Evolutionary conservation across 768 basidiomycete species (phyloP), one percentile per base, ranked within the genome.

Genomic region (Mycena rosella): DNA sequence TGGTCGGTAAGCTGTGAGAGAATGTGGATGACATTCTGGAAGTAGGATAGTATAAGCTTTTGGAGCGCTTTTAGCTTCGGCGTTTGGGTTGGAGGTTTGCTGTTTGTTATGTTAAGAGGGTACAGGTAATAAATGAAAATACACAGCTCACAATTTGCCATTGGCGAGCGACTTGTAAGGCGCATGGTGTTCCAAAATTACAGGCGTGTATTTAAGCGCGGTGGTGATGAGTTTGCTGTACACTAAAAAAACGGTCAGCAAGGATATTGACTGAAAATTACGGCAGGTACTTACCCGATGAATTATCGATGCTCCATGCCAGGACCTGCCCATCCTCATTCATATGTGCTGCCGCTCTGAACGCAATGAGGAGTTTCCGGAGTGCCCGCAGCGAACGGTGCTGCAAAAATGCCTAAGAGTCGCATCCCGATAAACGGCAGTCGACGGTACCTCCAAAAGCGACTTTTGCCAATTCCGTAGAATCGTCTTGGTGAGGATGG

Each of bases 221-320:
- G 96, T 97, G 14, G 88, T 88, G 48, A 99, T 84, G 24, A 99
- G 86, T 81, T 98, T 98, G 82, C 91, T 92, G 82, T 96, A 99
- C n/a, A 98, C 96, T 97, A 62, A 11, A 42, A 38, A 59, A 20
- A n/a, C n/a, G n/a, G n/a, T n/a, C n/a, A n/a, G n/a, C n/a, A n/a
- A n/a, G n/a, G n/a, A n/a, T n/a, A n/a, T n/a, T n/a, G n/a, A n/a
- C n/a, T 24, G 8, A 11, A 47, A 3, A 24, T 10, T 42, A 36
- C 40, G 49, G 53, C 62, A 24, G 60, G 38, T 73, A 64, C 86
- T 63, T 72, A 95, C 95, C 91, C 57, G 87, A 81, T 0, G 96
- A 85, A 75, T 84, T 93, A 72, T 97, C 92, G 58, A 99, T 96
- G 56, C 87, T 88, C 91, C 95, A 99, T 9, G 89, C 90, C n/a